Evolutionary conservation across 1,139 yeast species (phyloP), one percentile per base, ranked within the genome.

Genomic region (Yamadazyma jaroonii): DNA sequence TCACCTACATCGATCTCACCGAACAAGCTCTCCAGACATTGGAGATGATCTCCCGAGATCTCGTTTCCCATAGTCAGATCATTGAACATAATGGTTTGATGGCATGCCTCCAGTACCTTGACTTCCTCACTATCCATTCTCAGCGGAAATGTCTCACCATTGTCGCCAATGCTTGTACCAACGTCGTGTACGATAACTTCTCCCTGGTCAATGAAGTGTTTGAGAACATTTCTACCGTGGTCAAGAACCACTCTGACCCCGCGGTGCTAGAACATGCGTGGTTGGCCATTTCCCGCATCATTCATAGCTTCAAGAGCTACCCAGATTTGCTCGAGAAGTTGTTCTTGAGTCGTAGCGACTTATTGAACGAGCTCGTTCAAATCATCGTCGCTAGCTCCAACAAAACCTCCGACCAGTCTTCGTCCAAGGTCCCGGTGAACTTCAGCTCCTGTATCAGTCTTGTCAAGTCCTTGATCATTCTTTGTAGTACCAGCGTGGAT

Each of bases 11-110:
- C 38, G 98, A 92, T 57, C 67, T 92, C 41, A 95, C 97, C 0
- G 98, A 92, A 56, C 97, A 90, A 58, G 90, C 92, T 0, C 63
- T 92, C 31, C 90, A 84, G 48, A 81, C 94, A 0, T 62, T 84
- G 38, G 90, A 84, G 55, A 70, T 79, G 61, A 76, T 84, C 9
- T 79, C 89, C 1, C 63, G 81, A 41, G 73, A 75, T 30, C 67
- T 74, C 7, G 75, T 81, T 2, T 49, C 74, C 7, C 76, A 69
- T 44, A 57, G 63, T 35, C 72, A 66, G 27, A 70, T 84, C 21
- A 60, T 83, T 34, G 54, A 64, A 11, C 72, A 79, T 41, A 82
- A 85, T 27, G 85, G 94, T 6, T 60, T 90, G 15, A 63, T 72
- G 4, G 80, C 88, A 0, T 82, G 88, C 46, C 59, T 92, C 32